Base-by-base conservation (phyloP, 176 grass and related monocot species). In the Elaeis guineensis region DNA sequence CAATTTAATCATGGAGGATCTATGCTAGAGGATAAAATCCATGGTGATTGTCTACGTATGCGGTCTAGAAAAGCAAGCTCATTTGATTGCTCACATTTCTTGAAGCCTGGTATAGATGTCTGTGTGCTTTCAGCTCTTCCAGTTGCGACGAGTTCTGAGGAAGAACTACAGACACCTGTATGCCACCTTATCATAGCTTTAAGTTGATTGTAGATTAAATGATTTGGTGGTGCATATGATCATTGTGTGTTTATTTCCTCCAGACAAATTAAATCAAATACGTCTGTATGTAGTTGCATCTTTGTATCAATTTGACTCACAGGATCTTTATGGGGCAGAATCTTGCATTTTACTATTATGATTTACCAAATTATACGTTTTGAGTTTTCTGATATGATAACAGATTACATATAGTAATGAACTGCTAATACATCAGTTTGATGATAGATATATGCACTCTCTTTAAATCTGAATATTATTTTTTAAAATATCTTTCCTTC, bases 11-110 rank as follows among this genome's bases (percentile, higher is more conserved):
- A 54, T 59, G 55, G 58, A 30, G 74, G 69, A 51, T 70, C 72
- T 14, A 69, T 52, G 11, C 14, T 74, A 5, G 69, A 78, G 25
- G 69, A 79, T 61, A 79, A 66, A 22, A 67, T 90, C 20, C 29
- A 72, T 66, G 63, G 74, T 17, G 78, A 82, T 69, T 70, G 57
- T 70, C 71, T 96, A 50, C 83, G 91, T 55, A 52, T 87, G 32
- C 59, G 69, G 52, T 87, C 91, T 29, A 77, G 91, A 71, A 90
- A 62, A 57, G 83, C 86, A 52, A 82, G 66, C 2, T 70, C 19
- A 64, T 55, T 54, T 16, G 91, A 96, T 69, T 96, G 91, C 58
- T 28, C 57, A 6, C 53, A 82, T 66, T 69, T 96, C 74, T 75
- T 96, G 63, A 87, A 62, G 70, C 72, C 80, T 2, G 77, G 80